Base-by-base conservation (phyloP, 1,284 basidiomycete genomes). In the Sporisorium sorghi region DNA sequence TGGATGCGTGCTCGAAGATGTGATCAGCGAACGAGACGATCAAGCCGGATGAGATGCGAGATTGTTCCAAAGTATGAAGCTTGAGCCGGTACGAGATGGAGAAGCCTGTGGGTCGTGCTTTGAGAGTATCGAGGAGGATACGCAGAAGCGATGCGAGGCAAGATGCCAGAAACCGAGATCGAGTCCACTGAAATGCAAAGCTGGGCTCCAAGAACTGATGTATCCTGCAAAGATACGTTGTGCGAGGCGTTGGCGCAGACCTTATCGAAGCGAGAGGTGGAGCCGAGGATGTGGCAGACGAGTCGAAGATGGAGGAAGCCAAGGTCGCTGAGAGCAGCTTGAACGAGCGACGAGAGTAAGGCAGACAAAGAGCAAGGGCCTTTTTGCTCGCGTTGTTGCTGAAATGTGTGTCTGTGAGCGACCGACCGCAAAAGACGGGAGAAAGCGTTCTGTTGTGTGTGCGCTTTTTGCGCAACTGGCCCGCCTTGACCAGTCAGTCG, bases 221-320 rank as follows among this genome's bases (percentile, higher is more conserved):
- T n/a, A n/a, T n/a, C n/a, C n/a, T n/a, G n/a, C n/a, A n/a, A n/a
- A n/a, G n/a, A n/a, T 19, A 40, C 37, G 35, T n/a, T 37, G 35
- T 11, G 8, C 17, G 48, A 23, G n/a, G n/a, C n/a, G 28, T 35
- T 28, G 1, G 40, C 21, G 35, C 21, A 17, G 35, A 39, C 30
- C 49, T 33, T 19, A 30, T 33, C 32, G 14, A 26, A 19, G 12
- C 48, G 39, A 24, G 26, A 48, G 28, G 11, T n/a, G 24, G 23
- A 32, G 54, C 32, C 48, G 40, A 43, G 49, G 49, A 35, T 28
- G 54, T 58, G 43, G 49, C 12, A 57, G 55, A 48, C 43, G 55
- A 53, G 37, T 57, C 24, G 55, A 53, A 39, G 50, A 54, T 6
- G 46, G 40, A 28, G 43, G 51, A 15, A 42, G 50, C 33, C 21